Base-by-base conservation (phyloP, 805 yeast species). In the Spathaspora gorwiae region DNA sequence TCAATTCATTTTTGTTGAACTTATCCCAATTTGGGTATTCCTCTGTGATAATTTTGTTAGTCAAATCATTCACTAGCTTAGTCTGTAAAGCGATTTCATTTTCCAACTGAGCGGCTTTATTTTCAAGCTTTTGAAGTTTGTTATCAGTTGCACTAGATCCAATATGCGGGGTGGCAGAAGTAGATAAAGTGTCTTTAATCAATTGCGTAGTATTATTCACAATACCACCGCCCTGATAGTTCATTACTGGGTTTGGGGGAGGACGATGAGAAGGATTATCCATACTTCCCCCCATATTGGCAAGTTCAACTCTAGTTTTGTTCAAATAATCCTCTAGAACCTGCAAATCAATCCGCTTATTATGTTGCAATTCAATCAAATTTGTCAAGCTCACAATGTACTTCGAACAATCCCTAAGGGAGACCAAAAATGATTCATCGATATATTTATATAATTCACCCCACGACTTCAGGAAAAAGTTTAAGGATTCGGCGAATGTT, bases 311-410 rank as follows among this genome's bases (percentile, higher is more conserved):
- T 40, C 78, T 73, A 0, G 95, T 81, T 56, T 87, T 85, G 35
- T 75, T 73, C 45, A 90, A 68, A 65, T 92, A 92, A 44, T 86
- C 95, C 35, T 80, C 78, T 37, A 92, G 70, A 42, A 87, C 95
- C 59, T 94, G 97, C 57, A 84, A 83, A 61, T 92, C 99, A 26
- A 92, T 78, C 55, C 87, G 90, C 62, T 90, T 90, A 59, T 89
- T 90, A 57, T 92, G 98, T 52, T 92, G 89, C 46, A 87, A 74
- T 58, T 85, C 90, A 44, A 94, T 78, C 47, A 92, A 68, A 49
- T 76, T 79, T 56, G 73, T 66, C 39, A 72, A 59, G 29, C 69
- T 61, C 5, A 71, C 57, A 40, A 72, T 70, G 48, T 69, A 94
- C 64, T 87, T 90, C 50, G 92, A 89, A 65, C 94, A 75, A 63